Base-by-base conservation (phyloP, 2,329 filamentous ascomycete genomes). In the Aspergillus eucalypticola region DNA sequence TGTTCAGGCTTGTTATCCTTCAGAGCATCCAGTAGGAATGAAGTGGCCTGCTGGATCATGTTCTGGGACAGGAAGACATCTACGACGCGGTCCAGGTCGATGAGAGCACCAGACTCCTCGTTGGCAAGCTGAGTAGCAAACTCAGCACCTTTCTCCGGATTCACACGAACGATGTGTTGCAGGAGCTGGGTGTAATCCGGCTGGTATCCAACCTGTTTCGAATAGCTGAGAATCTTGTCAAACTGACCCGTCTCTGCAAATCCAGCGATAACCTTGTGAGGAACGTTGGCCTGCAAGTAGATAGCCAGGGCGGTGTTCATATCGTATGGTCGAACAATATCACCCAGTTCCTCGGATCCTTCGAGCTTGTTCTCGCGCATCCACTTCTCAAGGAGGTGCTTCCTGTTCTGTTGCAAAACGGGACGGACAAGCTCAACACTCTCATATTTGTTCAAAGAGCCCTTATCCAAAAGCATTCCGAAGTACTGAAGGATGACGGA, bases 11-110 rank as follows among this genome's bases (percentile, higher is more conserved):
- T 90, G 81, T 99, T 97, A 68, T 95, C 92, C 77, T 96, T 95
- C 35, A 99, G 85, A 2, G 93, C 94, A 78, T 99, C 95, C 25
- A 99, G 86, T 54, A 99, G 81, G 85, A 99, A 99, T n/a, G 94
- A 93, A 2, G 96, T 99, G 7, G 94, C 94, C 77, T 96, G 92
- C 75, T 98, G 96, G 53, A 98, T 86, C 92, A 98, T 95, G 71
- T 92, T 93, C 77, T 99, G 95, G 8, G 93, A 93, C 78, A 97
- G 90, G 88, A 99, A 99, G 61, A 99, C 92, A 76, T 99, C 95
- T 52, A 97, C 92, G 23, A 97, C 93, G 50, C 94, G 91, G 74
- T 96, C 92, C 59, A 98, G 87, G 69, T 98, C 95, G 66, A 99
- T 89, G 60, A 97, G 81, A 23, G 93, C 89, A 25, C 92, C 93